These are phyloP conservation scores for Gomphus sp. DNA, from an alignment of 1,284 basidiomycete genomes.

Conservation along the genomic window DNA sequence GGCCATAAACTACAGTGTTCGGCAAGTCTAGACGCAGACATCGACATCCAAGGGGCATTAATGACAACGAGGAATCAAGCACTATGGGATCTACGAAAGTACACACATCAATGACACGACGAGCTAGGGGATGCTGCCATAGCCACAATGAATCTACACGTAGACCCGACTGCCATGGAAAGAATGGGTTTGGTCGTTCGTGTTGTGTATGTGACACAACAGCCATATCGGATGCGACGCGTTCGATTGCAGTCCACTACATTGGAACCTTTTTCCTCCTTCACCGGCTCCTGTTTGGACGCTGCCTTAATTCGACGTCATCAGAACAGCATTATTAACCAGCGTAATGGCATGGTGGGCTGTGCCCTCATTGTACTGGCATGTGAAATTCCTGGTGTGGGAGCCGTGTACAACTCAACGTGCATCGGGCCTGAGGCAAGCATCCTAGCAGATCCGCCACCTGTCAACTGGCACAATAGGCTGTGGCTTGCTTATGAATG, in stretches of 20 bases:
- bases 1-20: neutral
- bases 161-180: neutral
- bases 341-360: conserved; percentile 3
- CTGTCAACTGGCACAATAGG: conserved; percentile 1
- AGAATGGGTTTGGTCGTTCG: conserved; percentile 1
- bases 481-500: neutral
- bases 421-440: conserved; percentile 5
- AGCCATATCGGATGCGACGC: neutral
- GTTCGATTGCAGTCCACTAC: neutral
- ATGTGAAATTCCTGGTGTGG: conserved; percentile 4
- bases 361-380: conserved; percentile 8
- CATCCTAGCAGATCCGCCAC: neutral
- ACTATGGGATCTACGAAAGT: neutral
- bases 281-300: neutral
- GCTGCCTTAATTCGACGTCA: neutral
- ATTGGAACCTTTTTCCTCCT: neutral
- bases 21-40: neutral
- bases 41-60: neutral
- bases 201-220: neutral
- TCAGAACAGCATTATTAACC: neutral
- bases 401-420: conserved; percentile 5
- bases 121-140: conserved; percentile 8
- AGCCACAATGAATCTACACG: conserved; percentile 1
- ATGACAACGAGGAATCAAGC: neutral
- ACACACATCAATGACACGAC: conserved; percentile 3